phyloP scores from a whole-genome alignment of 352 stramenopile species.

The Globisporangium abappressorium region DNA sequence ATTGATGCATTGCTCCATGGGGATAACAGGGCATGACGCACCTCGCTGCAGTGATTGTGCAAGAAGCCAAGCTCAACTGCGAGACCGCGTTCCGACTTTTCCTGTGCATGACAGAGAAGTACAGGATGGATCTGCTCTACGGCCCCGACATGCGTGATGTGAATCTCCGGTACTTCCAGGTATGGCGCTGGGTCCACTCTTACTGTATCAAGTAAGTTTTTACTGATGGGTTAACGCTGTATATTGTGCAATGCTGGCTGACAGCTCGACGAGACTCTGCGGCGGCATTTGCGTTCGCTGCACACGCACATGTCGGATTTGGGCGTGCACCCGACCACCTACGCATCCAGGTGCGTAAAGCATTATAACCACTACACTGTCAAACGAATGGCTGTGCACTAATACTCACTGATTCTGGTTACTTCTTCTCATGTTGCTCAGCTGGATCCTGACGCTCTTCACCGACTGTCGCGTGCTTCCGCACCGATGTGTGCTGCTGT shows the following conservation, averaged over 20 bases:
- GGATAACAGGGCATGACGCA: constrained; percentile 42
- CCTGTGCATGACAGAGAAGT: constrained; percentile 48
- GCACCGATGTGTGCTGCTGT: constrained; percentile 33
- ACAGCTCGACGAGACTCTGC: constrained; percentile 41
- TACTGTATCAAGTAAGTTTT: neutral
- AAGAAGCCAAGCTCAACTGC: constrained; percentile 48
- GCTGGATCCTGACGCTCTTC: constrained; percentile 55
- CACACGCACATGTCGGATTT: constrained; percentile 43
- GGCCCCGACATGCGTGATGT: constrained; percentile 49
- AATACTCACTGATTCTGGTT: neutral
- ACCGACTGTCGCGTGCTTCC: constrained; percentile 43
- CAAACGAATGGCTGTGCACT: neutral
- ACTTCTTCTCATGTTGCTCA: constrained; percentile 9
- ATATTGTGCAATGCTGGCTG: neutral
- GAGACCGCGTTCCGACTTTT: constrained; percentile 48
- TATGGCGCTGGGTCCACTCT: neutral
- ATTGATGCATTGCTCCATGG: neutral
- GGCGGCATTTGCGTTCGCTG: constrained; percentile 33
- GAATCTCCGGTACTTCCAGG: constrained; percentile 48
- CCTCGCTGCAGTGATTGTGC: constrained; percentile 33
- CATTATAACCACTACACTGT: neutral
- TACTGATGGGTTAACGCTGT: neutral
- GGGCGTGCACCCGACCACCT: constrained; percentile 45
- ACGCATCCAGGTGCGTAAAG: constrained; percentile 35
- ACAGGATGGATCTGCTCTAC: constrained; percentile 46